Evolutionary conservation across 805 yeast genomes (phyloP).

Genomic region (Komagataella ulmi): DNA sequence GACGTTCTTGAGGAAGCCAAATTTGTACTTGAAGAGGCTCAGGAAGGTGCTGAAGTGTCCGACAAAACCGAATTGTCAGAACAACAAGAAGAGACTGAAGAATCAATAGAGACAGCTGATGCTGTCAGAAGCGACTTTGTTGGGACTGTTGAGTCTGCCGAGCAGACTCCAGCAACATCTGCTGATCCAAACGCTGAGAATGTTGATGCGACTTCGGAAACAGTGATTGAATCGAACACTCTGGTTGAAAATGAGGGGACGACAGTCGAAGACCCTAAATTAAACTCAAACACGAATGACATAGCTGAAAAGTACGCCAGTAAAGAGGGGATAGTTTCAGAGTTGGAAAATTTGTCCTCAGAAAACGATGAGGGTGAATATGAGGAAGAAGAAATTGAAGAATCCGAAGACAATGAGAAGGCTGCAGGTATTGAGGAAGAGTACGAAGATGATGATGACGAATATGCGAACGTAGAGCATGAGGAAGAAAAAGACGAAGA

Average conservation of each 20-base stretch:
- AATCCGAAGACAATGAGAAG: background rate
- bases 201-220: background rate
- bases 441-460: background rate
- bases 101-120: background rate
- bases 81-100: background rate
- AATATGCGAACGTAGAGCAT: background rate
- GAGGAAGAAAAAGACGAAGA: background rate
- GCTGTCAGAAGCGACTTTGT: background rate
- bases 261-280: background rate
- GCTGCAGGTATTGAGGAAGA: background rate
- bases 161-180: background rate
- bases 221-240: background rate
- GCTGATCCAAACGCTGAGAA: background rate
- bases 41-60: background rate
- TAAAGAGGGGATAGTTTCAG: background rate
- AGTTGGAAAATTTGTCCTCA: background rate
- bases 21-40: background rate
- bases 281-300: background rate
- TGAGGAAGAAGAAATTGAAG: background rate
- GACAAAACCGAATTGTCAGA: background rate
- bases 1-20: background rate
- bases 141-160: background rate
- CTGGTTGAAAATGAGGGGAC: background rate
- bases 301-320: background rate
- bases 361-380: background rate